Conservation (phyloP, 345 rosid genomes). For the Excoecaria agallocha region DNA sequence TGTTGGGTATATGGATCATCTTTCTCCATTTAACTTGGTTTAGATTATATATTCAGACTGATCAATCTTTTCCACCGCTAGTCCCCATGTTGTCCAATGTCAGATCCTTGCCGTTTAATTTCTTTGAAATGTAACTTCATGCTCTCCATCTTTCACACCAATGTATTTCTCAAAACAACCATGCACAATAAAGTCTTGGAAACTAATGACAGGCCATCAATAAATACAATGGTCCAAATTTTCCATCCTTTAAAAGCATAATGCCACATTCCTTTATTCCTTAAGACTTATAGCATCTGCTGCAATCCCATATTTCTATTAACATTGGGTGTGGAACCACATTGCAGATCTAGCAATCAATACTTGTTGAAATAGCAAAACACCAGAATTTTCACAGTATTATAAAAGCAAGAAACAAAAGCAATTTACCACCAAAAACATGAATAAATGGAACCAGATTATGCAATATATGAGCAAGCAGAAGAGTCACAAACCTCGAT, state of each 20-base stretch:
- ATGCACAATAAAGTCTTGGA: neutral
- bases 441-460: neutral
- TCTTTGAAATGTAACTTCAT: too few species aligned
- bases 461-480: neutral
- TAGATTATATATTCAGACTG: too few species aligned
- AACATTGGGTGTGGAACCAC: neutral
- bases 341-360: neutral
- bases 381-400: neutral
- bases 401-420: neutral
- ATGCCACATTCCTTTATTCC: neutral
- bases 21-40: too few species aligned
- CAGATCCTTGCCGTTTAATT: too few species aligned
- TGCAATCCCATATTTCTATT: neutral
- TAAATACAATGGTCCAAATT: neutral
- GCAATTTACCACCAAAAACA: neutral
- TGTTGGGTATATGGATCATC: too few species aligned
- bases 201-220: neutral
- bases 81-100: too few species aligned
- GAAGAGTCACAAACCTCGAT: conserved; percentile 62
- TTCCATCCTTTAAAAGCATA: neutral
- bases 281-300: neutral
- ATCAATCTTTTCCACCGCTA: too few species aligned
- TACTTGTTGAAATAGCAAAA: neutral
- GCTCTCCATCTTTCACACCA: too few species aligned
- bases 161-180: neutral